Conservation (phyloP, 2,329 filamentous ascomycete species). For the Ophiosphaerella herpotricha region DNA sequence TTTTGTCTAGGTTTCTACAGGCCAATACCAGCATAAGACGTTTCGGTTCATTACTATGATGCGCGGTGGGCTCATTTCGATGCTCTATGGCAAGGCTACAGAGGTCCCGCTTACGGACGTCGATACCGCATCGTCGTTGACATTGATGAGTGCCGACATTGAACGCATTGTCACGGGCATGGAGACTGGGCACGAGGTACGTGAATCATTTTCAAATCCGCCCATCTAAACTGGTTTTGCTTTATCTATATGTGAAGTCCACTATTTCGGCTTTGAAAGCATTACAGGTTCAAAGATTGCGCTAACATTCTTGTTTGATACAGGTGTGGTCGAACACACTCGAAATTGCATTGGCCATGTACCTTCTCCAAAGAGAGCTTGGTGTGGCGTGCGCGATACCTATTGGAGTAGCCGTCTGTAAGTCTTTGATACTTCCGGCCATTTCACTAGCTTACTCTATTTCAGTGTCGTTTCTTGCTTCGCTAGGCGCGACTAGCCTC, state of each 20-base stretch:
- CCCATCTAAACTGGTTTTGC: too few species aligned
- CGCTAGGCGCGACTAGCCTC: constrained; percentile 33
- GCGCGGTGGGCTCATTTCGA: constrained; percentile 42
- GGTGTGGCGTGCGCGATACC: constrained; percentile 56
- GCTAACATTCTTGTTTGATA: neutral
- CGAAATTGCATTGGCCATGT: constrained; percentile 54
- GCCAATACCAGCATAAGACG: constrained; percentile 41
- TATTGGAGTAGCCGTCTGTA: constrained; percentile 50
- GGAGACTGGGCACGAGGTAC: constrained; percentile 39
- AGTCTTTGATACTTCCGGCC: constrained; percentile 5
- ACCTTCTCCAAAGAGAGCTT: constrained; percentile 53
- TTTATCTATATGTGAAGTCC: too few species aligned
- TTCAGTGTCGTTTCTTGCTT: constrained; percentile 29
- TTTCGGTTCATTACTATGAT: constrained; percentile 44
- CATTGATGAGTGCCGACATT: constrained; percentile 45
- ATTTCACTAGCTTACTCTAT: neutral
- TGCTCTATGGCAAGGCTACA: constrained; percentile 42
- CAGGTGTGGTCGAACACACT: constrained; percentile 43
- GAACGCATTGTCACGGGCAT: constrained; percentile 43
- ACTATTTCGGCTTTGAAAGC: too few species aligned
- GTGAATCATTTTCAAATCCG: neutral
- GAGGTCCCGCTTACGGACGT: constrained; percentile 34
- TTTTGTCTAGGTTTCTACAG: constrained; percentile 33
- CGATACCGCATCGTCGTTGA: constrained; percentile 37
- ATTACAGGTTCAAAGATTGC: neutral